Conservation (phyloP, 148 eudicot species). For the Limonium bicolor region DNA sequence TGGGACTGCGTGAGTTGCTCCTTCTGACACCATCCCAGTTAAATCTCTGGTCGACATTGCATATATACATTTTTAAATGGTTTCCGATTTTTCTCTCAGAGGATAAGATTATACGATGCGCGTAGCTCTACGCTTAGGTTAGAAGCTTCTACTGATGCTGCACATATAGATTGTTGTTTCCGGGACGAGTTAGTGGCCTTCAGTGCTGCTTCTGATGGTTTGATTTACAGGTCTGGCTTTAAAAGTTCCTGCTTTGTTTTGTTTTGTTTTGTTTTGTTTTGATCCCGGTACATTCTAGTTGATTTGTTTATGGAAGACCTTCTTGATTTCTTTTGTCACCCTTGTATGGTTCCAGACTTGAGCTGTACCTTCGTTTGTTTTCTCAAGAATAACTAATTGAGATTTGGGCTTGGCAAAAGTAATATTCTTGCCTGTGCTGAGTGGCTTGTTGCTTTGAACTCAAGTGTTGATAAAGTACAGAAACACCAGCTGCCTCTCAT, state of each 20-base stretch:
- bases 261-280: no score
- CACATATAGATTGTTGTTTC: constrained; percentile 79
- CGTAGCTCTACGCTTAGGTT: constrained; percentile 28
- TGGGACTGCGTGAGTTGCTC: constrained; percentile 66
- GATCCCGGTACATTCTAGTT: no score
- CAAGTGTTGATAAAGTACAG: no score
- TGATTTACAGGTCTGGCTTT: constrained; percentile 60
- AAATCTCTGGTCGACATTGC: neutral
- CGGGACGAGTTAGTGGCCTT: constrained; percentile 32
- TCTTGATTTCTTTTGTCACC: no score
- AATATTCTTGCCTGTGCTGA: no score
- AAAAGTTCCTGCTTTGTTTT: constrained; percentile 9
- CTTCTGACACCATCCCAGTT: neutral
- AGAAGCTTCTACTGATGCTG: constrained; percentile 39
- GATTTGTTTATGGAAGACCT: no score
- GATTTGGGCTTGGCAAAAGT: no score
- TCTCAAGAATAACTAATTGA: no score
- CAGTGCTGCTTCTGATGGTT: constrained; percentile 47
- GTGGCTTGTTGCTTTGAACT: no score
- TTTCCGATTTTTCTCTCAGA: constrained; percentile 20
- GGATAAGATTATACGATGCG: constrained; percentile 53
- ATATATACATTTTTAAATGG: neutral
- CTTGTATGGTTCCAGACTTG: no score
- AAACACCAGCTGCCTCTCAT: no score
- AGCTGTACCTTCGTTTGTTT: no score